Percentiles rank a stretch among this genome's conserved stretches.
phyloP scores from a whole-genome alignment of 2,329 filamentous ascomycete genomes.

The Talaromyces sp. region DNA sequence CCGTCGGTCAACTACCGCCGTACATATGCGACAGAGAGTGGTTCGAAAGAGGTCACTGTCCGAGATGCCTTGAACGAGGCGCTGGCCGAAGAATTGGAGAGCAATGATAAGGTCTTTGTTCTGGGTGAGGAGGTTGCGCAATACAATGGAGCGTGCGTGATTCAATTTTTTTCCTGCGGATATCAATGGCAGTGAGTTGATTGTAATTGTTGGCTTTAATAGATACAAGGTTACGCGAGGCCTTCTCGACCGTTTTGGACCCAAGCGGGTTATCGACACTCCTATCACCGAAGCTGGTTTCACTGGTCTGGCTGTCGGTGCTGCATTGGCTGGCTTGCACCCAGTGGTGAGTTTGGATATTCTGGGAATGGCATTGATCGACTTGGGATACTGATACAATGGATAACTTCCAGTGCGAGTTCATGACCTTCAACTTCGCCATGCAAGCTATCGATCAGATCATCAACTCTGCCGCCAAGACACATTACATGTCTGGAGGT shows the following conservation, averaged over 20 bases:
- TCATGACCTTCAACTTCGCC: conserved; percentile 99
- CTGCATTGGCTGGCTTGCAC: conserved; percentile 88
- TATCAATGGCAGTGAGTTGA: conserved; percentile 29
- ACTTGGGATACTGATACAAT: conserved; percentile 2
- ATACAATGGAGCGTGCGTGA: conserved; percentile 84
- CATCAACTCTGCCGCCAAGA: conserved; percentile 98
- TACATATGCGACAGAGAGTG: conserved; percentile 54
- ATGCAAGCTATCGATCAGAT: conserved; percentile 99
- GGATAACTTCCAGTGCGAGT: conserved; percentile 67
- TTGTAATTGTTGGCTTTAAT: conserved; percentile 15
- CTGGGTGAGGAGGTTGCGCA: conserved; percentile 98
- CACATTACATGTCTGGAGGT: conserved; percentile 99
- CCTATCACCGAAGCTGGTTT: conserved; percentile 98
- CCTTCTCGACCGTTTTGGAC: conserved; percentile 91
- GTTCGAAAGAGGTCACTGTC: conserved; percentile 89
- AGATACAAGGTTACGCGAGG: conserved; percentile 99
- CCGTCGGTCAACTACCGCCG: conserved; percentile 43
- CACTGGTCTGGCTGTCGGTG: conserved; percentile 85
- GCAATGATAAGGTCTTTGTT: conserved; percentile 90
- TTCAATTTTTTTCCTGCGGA: background rate
- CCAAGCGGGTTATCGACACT: conserved; percentile 95
- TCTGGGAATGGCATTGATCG: background rate
- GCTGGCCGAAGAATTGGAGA: conserved; percentile 92
- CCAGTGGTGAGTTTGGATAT: conserved; percentile 68
- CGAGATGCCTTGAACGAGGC: conserved; percentile 97